Evolutionary conservation across 257 asterid genomes (phyloP).

Genomic region (Fraxinus quadrangulata): DNA sequence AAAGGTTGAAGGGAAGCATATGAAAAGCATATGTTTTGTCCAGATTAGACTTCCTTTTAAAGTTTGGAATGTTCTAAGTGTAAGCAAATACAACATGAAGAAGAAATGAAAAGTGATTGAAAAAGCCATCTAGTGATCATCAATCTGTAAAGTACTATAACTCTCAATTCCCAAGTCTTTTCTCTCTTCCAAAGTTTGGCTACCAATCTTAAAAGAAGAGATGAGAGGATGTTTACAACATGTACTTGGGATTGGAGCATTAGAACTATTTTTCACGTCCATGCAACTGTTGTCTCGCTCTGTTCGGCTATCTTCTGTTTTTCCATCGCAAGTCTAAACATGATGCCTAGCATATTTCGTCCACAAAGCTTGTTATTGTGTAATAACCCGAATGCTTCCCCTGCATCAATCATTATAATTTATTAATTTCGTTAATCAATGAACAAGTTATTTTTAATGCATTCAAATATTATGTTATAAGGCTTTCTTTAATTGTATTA

Average conservation of each 20-base stretch:
- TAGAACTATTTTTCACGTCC: too few relatives aligned
- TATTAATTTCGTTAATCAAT: too few relatives aligned
- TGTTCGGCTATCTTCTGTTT: too few relatives aligned
- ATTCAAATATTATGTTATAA: too few relatives aligned
- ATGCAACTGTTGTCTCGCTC: too few relatives aligned
- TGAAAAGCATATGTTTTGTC: slow-evolving; percentile 34
- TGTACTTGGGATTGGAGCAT: neutral
- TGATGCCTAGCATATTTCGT: too few relatives aligned
- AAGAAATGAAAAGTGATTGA: slow-evolving; percentile 39
- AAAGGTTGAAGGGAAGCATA: slow-evolving; percentile 35
- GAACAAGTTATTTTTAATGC: too few relatives aligned
- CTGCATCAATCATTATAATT: too few relatives aligned
- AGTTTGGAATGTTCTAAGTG: slow-evolving; percentile 56
- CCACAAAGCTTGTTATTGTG: too few relatives aligned
- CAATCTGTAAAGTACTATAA: slow-evolving; percentile 43
- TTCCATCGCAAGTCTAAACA: too few relatives aligned
- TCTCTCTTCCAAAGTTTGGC: slow-evolving; percentile 50
- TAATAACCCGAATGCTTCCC: too few relatives aligned
- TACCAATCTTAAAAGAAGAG: slow-evolving; percentile 55
- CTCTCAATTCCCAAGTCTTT: slow-evolving; percentile 43
- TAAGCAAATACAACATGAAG: slow-evolving; percentile 34
- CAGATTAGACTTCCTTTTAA: slow-evolving; percentile 47
- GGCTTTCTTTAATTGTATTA: too few relatives aligned
- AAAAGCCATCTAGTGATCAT: slow-evolving; percentile 45
- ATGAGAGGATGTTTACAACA: slow-evolving; percentile 14